Evolutionary conservation across 139 green algal genomes (phyloP).

Genomic region (Chlorella ohadii): DNA sequence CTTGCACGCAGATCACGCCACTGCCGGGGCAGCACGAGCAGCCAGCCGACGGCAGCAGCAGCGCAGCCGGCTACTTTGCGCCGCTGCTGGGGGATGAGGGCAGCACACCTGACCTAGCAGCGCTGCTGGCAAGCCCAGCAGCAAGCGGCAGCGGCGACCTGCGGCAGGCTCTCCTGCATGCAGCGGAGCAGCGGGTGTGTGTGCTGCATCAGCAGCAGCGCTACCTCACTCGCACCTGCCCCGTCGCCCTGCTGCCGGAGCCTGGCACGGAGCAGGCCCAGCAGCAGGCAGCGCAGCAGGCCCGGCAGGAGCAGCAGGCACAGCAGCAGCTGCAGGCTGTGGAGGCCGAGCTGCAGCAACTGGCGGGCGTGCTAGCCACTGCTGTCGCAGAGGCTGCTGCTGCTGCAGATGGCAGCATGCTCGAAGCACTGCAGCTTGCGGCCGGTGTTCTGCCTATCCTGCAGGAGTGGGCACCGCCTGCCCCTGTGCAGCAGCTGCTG

Average conservation of each 20-base stretch:
- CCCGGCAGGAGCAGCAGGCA: background rate
- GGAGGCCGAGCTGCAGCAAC: too few species aligned
- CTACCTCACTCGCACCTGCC: constrained; percentile 22
- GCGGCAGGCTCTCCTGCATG: constrained; percentile 5
- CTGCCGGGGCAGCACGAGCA: constrained; percentile 22
- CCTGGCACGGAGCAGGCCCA: background rate
- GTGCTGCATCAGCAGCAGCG: constrained; percentile 15
- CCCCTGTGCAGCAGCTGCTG: constrained; percentile 8
- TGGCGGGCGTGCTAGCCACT: background rate
- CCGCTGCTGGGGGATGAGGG: background rate
- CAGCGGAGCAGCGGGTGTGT: constrained; percentile 18
- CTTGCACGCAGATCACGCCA: constrained; percentile 1
- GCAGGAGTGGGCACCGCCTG: background rate
- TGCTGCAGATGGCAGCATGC: background rate
- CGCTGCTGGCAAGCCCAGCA: constrained; percentile 4
- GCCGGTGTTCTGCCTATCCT: background rate
- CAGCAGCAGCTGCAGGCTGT: background rate
- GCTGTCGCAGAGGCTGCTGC: background rate
- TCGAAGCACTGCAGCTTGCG: constrained; percentile 3
- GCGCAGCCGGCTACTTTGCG: constrained; percentile 9
- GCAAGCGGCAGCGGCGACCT: background rate
- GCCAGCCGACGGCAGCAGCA: background rate
- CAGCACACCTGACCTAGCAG: background rate
- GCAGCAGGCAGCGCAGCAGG: background rate
- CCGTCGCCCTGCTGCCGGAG: constrained; percentile 7